Percentiles rank a stretch among this genome's conserved stretches.
Evolutionary conservation across 257 asterid genomes (phyloP).

Genomic region (Solanum chiquidenum): DNA sequence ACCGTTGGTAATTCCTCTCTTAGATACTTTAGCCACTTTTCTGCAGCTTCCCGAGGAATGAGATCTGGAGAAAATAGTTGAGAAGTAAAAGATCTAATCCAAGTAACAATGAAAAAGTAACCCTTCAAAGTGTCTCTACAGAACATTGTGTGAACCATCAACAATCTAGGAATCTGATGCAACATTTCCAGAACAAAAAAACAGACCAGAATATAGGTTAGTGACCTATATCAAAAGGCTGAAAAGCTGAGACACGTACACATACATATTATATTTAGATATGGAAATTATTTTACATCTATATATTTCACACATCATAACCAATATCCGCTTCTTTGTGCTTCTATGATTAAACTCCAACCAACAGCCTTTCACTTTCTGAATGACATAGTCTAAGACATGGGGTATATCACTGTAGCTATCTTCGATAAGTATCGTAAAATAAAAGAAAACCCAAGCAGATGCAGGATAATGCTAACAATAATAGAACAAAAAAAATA

Average conservation of each 20-base stretch:
- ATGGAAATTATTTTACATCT: background rate
- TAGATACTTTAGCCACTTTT: slow-evolving; percentile 92
- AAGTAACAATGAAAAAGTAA: background rate
- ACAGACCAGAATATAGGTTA: background rate
- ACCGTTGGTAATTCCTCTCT: slow-evolving; percentile 88
- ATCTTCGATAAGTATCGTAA: background rate
- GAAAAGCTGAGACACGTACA: background rate
- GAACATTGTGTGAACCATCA: background rate
- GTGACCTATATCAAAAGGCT: background rate
- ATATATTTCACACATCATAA: background rate
- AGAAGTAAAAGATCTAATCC: background rate
- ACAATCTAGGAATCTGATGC: background rate
- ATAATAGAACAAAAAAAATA: slow-evolving; percentile 2
- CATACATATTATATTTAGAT: background rate
- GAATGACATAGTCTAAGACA: background rate
- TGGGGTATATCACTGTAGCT: background rate
- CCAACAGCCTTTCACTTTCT: background rate
- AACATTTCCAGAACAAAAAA: background rate
- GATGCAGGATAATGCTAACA: background rate
- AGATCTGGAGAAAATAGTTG: slow-evolving; percentile 41
- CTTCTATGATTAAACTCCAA: background rate
- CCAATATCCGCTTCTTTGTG: background rate
- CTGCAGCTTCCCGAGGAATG: slow-evolving; percentile 84
- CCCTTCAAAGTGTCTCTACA: background rate
- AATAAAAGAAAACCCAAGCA: background rate